Evolutionary conservation across 257 asterid genomes (phyloP).

Genomic region (Leonotis leonurus): DNA sequence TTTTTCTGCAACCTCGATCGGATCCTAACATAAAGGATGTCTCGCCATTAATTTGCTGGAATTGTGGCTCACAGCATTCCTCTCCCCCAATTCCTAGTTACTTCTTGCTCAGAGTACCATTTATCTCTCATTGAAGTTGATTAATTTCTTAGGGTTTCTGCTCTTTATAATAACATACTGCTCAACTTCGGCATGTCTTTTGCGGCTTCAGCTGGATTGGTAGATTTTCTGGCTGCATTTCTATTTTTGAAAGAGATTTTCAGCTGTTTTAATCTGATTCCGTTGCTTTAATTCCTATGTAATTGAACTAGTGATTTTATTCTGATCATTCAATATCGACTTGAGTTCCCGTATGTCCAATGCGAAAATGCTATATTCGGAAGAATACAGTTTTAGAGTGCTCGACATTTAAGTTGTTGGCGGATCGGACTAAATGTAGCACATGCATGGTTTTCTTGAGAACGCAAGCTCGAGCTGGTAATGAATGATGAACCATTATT

Average conservation of each 20-base stretch:
- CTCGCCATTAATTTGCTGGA: slow-evolving; percentile 9
- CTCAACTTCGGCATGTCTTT: too few species aligned
- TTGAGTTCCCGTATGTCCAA: too few species aligned
- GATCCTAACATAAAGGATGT: slow-evolving; percentile 7
- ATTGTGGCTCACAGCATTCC: background rate
- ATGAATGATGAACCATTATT: background rate
- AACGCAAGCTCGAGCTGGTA: background rate
- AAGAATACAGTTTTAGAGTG: background rate
- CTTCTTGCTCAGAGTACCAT: slow-evolving; percentile 10
- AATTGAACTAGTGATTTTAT: background rate
- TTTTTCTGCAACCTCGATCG: slow-evolving; percentile 5
- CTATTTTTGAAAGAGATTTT: background rate
- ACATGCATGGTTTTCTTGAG: background rate
- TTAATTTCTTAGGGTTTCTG: slow-evolving; percentile 22
- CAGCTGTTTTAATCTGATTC: background rate
- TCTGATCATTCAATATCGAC: too few species aligned
- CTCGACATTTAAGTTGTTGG: background rate
- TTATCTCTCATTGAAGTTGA: background rate
- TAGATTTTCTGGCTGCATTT: slow-evolving; percentile 22
- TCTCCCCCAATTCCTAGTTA: background rate
- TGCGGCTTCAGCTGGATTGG: background rate
- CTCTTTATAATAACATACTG: background rate
- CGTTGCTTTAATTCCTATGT: background rate
- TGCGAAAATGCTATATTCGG: background rate
- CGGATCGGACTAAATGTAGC: background rate